phyloP scores from a whole-genome alignment of 192 early-diverging fungal genomes.

The Coemansia sp. region DNA sequence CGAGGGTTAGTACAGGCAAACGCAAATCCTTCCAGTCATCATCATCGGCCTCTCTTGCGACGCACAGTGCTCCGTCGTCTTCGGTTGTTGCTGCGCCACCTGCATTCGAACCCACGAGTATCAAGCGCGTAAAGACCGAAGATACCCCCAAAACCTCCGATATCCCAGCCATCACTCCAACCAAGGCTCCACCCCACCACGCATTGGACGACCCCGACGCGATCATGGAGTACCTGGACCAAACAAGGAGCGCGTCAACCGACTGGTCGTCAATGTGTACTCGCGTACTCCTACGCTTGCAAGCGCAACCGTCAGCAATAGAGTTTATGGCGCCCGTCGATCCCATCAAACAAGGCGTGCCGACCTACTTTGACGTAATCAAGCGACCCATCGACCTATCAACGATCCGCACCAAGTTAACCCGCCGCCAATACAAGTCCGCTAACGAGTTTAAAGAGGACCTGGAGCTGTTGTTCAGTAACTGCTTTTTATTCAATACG shows the following conservation, averaged over 20 bases:
- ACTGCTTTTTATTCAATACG: constrained; percentile 69
- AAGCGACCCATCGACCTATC: constrained; percentile 75
- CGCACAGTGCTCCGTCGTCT: not conserved
- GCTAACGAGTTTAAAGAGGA: constrained; percentile 60
- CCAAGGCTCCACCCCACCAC: too few species aligned
- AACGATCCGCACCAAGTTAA: constrained; percentile 64
- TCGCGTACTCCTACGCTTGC: constrained; percentile 51
- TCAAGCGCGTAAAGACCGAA: not conserved
- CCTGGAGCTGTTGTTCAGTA: constrained; percentile 62
- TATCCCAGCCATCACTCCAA: not conserved
- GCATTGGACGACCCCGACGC: constrained; percentile 23
- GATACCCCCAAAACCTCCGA: not conserved
- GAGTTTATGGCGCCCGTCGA: constrained; percentile 74
- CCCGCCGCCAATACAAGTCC: constrained; percentile 55
- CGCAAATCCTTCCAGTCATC: constrained; percentile 11
- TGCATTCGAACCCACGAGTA: not conserved
- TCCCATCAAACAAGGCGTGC: constrained; percentile 59
- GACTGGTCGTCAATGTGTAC: constrained; percentile 37
- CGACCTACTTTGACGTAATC: constrained; percentile 66
- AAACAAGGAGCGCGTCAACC: not conserved
- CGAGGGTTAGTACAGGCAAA: constrained; percentile 16
- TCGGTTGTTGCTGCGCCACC: not conserved
- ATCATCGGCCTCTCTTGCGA: not conserved
- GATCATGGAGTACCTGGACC: constrained; percentile 19
- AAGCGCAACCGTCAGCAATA: constrained; percentile 58